A percentile compares a stretch with the other conserved stretches of the same genome.
Evolutionary conservation across 2,329 filamentous ascomycete genomes (phyloP).

Genomic region (Cercospora sp.): DNA sequence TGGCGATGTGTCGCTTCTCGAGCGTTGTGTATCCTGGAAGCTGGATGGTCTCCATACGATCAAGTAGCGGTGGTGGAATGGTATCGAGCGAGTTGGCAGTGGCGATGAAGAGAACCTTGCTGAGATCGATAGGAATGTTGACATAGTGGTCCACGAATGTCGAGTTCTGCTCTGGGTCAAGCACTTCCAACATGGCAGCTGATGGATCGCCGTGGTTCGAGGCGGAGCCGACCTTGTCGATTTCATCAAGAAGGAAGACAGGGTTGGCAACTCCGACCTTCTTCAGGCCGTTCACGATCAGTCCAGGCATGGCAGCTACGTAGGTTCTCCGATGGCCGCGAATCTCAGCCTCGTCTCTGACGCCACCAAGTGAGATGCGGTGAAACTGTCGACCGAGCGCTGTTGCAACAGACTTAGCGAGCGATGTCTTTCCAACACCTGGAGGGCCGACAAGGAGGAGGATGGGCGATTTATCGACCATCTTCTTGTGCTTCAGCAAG

Average conservation of each 20-base stretch:
- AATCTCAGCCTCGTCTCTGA: conserved; percentile 95
- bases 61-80: conserved; percentile 88
- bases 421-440: conserved; percentile 91
- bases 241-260: conserved; percentile 93
- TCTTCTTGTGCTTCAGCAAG: conserved; percentile 75
- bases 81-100: conserved; percentile 94
- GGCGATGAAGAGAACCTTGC: conserved; percentile 95
- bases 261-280: conserved; percentile 96
- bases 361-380: conserved; percentile 91
- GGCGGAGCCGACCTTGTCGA: conserved; percentile 89
- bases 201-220: conserved; percentile 95
- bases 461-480: conserved; percentile 94
- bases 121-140: conserved; percentile 91
- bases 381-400: conserved; percentile 95
- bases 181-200: conserved; percentile 94
- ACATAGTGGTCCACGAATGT: conserved; percentile 95
- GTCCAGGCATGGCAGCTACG: conserved; percentile 96
- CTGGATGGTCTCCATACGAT: conserved; percentile 95
- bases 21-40: conserved; percentile 94
- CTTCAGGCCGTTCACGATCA: conserved; percentile 89
- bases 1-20: conserved; percentile 94
- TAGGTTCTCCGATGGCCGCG: conserved; percentile 93
- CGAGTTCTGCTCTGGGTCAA: conserved; percentile 96
- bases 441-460: conserved; percentile 89
- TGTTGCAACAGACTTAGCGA: conserved; percentile 89